Percentiles rank a stretch among this genome's conserved stretches.
Evolutionary conservation across 306 rosid species (phyloP).

Genomic region (Luffa acutangula): DNA sequence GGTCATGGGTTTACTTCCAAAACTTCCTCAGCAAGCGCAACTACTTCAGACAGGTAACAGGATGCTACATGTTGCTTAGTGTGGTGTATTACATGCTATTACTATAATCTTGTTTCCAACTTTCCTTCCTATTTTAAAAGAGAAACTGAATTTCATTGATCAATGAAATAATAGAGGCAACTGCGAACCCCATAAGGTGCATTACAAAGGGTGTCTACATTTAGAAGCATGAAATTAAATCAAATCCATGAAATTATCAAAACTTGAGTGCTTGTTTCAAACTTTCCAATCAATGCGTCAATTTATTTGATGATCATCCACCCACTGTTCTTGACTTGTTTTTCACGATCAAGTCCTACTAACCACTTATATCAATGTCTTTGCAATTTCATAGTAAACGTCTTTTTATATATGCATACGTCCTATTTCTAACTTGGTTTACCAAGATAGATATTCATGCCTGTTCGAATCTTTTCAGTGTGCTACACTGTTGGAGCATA

Average conservation of each 20-base stretch:
- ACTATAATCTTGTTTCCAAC: neutral
- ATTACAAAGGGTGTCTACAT: too few relatives aligned
- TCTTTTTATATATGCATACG: neutral
- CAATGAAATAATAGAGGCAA: too few relatives aligned
- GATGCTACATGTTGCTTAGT: neutral
- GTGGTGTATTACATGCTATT: neutral
- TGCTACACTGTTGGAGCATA: constrained; percentile 90
- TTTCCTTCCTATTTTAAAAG: too few relatives aligned
- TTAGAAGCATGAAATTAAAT: too few relatives aligned
- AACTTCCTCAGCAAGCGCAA: constrained; percentile 81
- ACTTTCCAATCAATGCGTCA: neutral
- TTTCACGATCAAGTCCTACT: neutral
- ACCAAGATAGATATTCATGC: constrained; percentile 1
- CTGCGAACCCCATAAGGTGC: too few relatives aligned
- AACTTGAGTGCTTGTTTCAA: too few relatives aligned
- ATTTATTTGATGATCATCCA: neutral
- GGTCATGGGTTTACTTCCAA: constrained; percentile 76
- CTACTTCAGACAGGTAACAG: constrained; percentile 89
- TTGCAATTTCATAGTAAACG: constrained; percentile 13
- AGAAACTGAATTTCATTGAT: too few relatives aligned
- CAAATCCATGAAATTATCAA: too few relatives aligned
- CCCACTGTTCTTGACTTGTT: neutral
- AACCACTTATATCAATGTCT: constrained; percentile 4
- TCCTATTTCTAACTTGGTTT: neutral
- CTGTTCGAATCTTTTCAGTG: constrained; percentile 42